phyloP scores from a whole-genome alignment of 164 flowering plant species.

The Magnolia sinica region DNA sequence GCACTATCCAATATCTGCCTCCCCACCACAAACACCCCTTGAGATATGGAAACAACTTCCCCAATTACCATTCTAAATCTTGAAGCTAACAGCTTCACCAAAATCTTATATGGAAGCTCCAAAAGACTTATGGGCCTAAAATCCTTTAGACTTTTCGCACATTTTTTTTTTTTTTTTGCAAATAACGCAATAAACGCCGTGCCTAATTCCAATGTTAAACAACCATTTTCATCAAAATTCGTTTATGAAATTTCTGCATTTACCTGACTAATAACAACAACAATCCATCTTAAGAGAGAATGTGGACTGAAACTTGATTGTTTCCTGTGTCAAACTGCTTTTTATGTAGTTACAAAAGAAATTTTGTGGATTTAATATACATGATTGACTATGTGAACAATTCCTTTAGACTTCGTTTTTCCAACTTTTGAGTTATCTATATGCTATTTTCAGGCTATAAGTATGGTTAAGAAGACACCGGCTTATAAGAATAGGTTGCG shows the following conservation, averaged over 20 bases:
- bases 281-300: background rate
- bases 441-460: slow-evolving; percentile 60
- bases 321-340: background rate
- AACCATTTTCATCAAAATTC: background rate
- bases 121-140: no score
- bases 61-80: no score
- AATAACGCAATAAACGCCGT: no score
- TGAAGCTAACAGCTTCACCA: no score
- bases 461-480: slow-evolving; percentile 91
- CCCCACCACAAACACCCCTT: no score
- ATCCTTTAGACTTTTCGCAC: no score
- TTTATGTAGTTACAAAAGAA: background rate
- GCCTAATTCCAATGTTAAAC: background rate
- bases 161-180: no score
- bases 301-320: background rate
- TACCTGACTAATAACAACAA: background rate
- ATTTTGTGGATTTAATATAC: background rate
- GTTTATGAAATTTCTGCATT: background rate
- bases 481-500: slow-evolving; percentile 87
- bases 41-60: no score
- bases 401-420: no score
- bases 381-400: background rate
- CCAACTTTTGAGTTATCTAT: background rate
- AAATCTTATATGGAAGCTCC: no score
- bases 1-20: no score